These are phyloP conservation scores for Kodamaea sp. DNA, from an alignment of 1,139 yeast species.

Conservation along the genomic window DNA sequence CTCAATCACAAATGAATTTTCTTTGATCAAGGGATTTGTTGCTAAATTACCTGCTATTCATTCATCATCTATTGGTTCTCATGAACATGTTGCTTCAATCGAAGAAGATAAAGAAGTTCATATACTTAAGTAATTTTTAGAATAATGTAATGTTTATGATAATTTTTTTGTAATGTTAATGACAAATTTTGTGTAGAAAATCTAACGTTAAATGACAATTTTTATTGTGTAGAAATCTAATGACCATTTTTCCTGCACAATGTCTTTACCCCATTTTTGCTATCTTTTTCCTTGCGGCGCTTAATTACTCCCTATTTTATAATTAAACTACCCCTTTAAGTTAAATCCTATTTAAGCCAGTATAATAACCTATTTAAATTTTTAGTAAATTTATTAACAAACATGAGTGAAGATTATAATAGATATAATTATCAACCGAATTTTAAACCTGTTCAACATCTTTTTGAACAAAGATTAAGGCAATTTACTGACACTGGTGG, in stretches of 20 bases:
- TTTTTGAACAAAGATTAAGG: constrained; percentile 74
- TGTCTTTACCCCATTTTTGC: not conserved
- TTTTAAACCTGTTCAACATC: constrained; percentile 76
- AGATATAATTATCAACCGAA: constrained; percentile 59
- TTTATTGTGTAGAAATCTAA: too few relatives aligned
- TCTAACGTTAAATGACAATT: too few relatives aligned
- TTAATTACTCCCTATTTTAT: not conserved
- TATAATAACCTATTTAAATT: constrained; percentile 2
- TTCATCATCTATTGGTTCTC: constrained; percentile 35
- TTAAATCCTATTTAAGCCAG: not conserved
- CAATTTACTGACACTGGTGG: constrained; percentile 77
- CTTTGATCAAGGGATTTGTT: constrained; percentile 63
- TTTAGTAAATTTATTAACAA: not conserved
- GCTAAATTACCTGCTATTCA: constrained; percentile 52
- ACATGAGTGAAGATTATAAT: constrained; percentile 19
- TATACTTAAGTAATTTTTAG: constrained; percentile 17
- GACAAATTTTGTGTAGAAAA: too few relatives aligned
- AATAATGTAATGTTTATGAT: too few relatives aligned
- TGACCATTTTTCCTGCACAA: not conserved
- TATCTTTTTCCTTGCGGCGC: not conserved
- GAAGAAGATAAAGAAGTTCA: constrained; percentile 64
- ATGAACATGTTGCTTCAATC: constrained; percentile 48
- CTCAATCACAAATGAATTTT: constrained; percentile 57
- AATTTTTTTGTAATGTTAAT: too few relatives aligned
- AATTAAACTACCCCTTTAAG: not conserved